A percentile compares a stretch with the other conserved stretches of the same genome.
phyloP scores from a whole-genome alignment of 805 yeast genomes.

The Pichia nanzhaoensis region DNA sequence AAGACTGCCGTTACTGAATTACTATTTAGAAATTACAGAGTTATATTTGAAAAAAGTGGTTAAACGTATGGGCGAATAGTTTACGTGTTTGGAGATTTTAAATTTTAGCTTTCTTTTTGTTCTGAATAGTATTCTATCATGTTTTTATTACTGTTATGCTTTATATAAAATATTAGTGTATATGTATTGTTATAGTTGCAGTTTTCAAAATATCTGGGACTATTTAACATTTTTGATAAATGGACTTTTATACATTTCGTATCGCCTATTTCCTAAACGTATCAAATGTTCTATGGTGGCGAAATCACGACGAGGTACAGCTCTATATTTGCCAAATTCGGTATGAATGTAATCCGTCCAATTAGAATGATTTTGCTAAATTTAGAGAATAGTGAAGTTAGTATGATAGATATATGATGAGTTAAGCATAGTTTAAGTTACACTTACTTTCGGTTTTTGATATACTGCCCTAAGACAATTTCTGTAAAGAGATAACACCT shows the following conservation, averaged over 20 bases:
- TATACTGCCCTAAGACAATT: slow-evolving; percentile 39
- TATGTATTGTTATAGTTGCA: not conserved
- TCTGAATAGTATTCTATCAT: no score
- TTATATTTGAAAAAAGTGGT: slow-evolving; percentile 21
- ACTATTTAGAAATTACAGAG: slow-evolving; percentile 44
- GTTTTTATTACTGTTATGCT: not conserved
- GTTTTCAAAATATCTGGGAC: no score
- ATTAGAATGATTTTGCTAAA: slow-evolving; percentile 26
- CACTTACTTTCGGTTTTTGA: slow-evolving; percentile 38
- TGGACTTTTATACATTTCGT: slow-evolving; percentile 66
- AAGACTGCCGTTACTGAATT: slow-evolving; percentile 75
- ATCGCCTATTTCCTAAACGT: slow-evolving; percentile 64
- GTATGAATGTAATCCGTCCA: slow-evolving; percentile 30
- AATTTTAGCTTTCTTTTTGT: no score
- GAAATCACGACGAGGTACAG: slow-evolving; percentile 70
- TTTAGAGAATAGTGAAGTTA: no score
- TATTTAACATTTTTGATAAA: slow-evolving; percentile 56
- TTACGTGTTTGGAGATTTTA: no score
- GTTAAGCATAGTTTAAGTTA: not conserved
- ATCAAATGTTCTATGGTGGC: slow-evolving; percentile 79
- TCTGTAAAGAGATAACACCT: slow-evolving; percentile 45
- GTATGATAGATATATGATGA: no score
- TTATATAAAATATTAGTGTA: not conserved
- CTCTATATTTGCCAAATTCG: slow-evolving; percentile 57
- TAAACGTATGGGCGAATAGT: not conserved